Evolutionary conservation across 192 early-diverging fungal genomes (phyloP).

Genomic region (Dimargaris xerosporica): DNA sequence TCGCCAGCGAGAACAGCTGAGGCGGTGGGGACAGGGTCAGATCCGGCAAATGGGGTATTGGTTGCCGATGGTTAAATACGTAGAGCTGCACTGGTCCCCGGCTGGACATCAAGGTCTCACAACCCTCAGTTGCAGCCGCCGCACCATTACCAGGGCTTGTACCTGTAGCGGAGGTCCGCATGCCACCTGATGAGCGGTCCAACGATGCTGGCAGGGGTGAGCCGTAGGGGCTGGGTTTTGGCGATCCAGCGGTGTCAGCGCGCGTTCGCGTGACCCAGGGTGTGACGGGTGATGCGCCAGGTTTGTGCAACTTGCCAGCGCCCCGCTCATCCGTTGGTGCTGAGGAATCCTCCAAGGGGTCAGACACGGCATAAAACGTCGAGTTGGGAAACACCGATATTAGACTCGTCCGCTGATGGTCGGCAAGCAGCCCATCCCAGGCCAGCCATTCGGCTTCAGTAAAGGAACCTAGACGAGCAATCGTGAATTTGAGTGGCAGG

Average conservation of each 20-base stretch:
- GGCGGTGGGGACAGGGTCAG: neutral
- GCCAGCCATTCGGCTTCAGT: neutral
- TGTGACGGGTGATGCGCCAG: no score
- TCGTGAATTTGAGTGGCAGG: slow-evolving; percentile 4
- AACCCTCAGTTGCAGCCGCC: neutral
- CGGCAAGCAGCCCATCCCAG: slow-evolving; percentile 2
- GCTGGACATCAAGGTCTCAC: neutral
- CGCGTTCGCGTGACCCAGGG: no score
- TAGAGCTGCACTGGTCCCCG: slow-evolving; percentile 4
- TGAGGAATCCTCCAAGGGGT: no score
- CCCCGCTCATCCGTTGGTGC: no score
- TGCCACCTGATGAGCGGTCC: neutral
- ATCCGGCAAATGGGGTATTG: neutral
- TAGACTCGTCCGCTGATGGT: neutral
- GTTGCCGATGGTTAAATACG: slow-evolving; percentile 12
- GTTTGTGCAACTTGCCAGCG: no score
- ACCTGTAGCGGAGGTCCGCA: neutral
- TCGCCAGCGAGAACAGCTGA: slow-evolving; percentile 5
- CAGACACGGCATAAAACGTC: slow-evolving; percentile 4
- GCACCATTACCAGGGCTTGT: neutral
- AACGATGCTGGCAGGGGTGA: neutral
- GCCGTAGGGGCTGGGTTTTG: neutral
- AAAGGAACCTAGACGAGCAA: slow-evolving; percentile 6
- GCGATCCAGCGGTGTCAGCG: neutral
- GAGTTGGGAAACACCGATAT: slow-evolving; percentile 1